Conservation (phyloP, 2,329 filamentous ascomycete genomes). For the Monascus ruber region DNA sequence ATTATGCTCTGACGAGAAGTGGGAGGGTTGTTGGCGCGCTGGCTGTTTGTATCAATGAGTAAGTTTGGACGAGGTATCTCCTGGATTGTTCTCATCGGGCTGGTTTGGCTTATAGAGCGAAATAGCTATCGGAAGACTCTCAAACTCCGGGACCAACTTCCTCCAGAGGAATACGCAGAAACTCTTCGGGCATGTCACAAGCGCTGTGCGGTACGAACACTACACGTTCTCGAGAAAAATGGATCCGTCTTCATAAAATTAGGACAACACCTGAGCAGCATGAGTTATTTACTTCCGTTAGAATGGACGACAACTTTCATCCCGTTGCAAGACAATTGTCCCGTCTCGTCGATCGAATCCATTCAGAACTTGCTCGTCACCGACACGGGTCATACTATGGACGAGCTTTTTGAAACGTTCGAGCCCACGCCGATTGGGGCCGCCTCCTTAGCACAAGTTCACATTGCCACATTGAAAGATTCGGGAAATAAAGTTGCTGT, state of each 20-base stretch:
- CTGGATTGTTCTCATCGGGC: neutral
- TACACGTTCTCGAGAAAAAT: constrained; percentile 83
- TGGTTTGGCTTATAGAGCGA: neutral
- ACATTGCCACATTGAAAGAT: constrained; percentile 71
- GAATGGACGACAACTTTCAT: constrained; percentile 97
- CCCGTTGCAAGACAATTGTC: constrained; percentile 89
- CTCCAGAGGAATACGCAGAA: constrained; percentile 54
- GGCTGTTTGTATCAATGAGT: constrained; percentile 83
- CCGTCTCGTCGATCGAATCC: constrained; percentile 77
- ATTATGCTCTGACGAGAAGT: constrained; percentile 63
- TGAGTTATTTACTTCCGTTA: constrained; percentile 82
- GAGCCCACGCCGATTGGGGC: constrained; percentile 72
- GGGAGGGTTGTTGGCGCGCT: constrained; percentile 66
- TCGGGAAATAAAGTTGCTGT: constrained; percentile 82
- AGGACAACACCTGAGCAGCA: constrained; percentile 87
- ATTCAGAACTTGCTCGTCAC: constrained; percentile 74
- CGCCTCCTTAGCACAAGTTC: constrained; percentile 88
- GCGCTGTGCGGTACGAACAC: constrained; percentile 77
- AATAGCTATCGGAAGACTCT: constrained; percentile 75
- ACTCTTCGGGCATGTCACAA: constrained; percentile 76
- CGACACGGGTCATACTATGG: constrained; percentile 70
- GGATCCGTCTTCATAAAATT: constrained; percentile 98
- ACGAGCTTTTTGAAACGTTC: constrained; percentile 80
- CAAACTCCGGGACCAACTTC: constrained; percentile 49
- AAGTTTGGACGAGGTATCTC: constrained; percentile 21